Evolutionary conservation across 306 rosid species (phyloP).

Genomic region (Gleditsia sinensis): DNA sequence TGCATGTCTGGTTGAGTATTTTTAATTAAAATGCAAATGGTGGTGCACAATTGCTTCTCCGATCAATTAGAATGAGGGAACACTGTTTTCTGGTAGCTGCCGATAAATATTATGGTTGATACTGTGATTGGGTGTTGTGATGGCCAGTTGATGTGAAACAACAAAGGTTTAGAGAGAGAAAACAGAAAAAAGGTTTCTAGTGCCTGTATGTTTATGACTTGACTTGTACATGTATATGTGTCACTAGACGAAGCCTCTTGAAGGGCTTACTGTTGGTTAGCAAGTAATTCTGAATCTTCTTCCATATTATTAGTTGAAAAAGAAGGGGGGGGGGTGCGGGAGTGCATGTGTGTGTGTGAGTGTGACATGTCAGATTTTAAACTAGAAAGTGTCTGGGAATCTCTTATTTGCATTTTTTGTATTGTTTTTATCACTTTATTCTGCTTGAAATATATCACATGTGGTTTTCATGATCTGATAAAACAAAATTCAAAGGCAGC

Average conservation of each 20-base stretch:
- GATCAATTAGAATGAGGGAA: not conserved
- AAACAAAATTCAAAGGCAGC: not conserved
- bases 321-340: too few species aligned
- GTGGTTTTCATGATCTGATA: not conserved
- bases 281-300: not conserved
- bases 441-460: not conserved
- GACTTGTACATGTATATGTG: not conserved
- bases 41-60: not conserved
- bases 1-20: not conserved
- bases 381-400: not conserved
- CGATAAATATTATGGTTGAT: not conserved
- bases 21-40: not conserved
- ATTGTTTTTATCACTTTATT: not conserved
- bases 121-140: not conserved
- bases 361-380: not conserved
- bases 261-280: not conserved
- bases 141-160: not conserved
- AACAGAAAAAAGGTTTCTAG: not conserved
- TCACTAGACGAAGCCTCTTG: not conserved
- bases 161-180: not conserved
- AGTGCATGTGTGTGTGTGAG: too few species aligned
- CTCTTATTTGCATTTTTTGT: not conserved
- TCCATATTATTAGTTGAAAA: not conserved
- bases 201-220: not conserved
- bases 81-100: not conserved